Evolutionary conservation across 441 rosid genomes (phyloP).

Genomic region (Cnidoscolus chayamansa): DNA sequence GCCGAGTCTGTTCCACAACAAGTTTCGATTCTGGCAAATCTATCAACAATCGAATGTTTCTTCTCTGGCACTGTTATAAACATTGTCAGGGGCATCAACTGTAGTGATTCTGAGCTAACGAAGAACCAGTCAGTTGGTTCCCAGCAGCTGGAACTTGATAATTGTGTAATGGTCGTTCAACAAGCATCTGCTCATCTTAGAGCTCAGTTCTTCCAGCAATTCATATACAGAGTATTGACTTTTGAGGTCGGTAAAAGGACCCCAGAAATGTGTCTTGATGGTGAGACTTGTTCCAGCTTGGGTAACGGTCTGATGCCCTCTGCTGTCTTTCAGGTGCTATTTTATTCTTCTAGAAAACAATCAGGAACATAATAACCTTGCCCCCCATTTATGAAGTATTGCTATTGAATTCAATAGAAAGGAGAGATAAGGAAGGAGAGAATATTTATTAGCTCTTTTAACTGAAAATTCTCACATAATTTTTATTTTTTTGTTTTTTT

Average conservation of each 20-base stretch:
- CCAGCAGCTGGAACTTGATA: slow-evolving; percentile 37
- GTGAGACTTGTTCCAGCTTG: slow-evolving; percentile 18
- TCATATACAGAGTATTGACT: slow-evolving; percentile 33
- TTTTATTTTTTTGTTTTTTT: slow-evolving; percentile 10
- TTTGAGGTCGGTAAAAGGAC: slow-evolving; percentile 21
- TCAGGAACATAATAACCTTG: neutral
- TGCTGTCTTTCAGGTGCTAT: slow-evolving; percentile 45
- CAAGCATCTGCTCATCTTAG: slow-evolving; percentile 39
- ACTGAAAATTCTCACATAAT: neutral
- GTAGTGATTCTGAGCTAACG: slow-evolving; percentile 20
- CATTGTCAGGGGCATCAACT: slow-evolving; percentile 27
- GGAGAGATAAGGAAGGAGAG: neutral
- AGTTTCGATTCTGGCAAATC: slow-evolving; percentile 46
- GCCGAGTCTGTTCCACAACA: slow-evolving; percentile 39
- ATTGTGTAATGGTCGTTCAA: slow-evolving; percentile 28
- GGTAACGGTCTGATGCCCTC: slow-evolving; percentile 39
- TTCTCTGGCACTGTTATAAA: slow-evolving; percentile 32
- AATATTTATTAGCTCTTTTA: too few relatives aligned
- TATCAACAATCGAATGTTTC: slow-evolving; percentile 44
- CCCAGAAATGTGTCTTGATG: slow-evolving; percentile 18
- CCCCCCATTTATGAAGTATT: neutral
- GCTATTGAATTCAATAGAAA: neutral
- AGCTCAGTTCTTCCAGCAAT: slow-evolving; percentile 42
- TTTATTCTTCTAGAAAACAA: slow-evolving; percentile 15
- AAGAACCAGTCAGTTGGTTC: slow-evolving; percentile 21